Base-by-base conservation (phyloP, 176 grass and related monocot genomes). In the Canna indica region DNA sequence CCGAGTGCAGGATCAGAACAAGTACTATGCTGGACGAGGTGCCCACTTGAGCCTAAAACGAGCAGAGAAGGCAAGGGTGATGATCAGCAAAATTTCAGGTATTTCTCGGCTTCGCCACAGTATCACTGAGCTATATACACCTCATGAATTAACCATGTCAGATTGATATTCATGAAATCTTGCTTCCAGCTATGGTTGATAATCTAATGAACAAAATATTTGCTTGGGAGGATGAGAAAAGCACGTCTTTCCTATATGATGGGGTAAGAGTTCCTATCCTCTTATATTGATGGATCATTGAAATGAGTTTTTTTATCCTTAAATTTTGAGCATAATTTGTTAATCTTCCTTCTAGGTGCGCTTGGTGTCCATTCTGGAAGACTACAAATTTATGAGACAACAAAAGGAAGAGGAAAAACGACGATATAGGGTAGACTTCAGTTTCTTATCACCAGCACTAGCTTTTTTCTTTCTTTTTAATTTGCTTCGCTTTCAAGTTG, bases 61-160 rank as follows among this genome's bases (percentile, higher is more conserved):
- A 48, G 94, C 94, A 70, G 94, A 99, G 70, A 99, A 90, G 75
- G 94, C 94, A 70, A 82, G 94, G 65, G 30, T 88, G n/a, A 61
- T 81, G 26, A 75, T 93, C 59, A 85, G 84, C 13, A 99, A 99
- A 84, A 93, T 93, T 83, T 86, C 94, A 80, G 83, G 94, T 99
- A 73, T 4, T 0, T 87, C 38, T 69, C 10, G 16, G 3, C 44
- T 50, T n/a, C 31, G 8, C 28, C 7, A 9, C 27, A 20, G 20
- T 12, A 45, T 34, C 3, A 11, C 16, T 45, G 27, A 30, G 15
- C 42, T 18, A 70, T 70, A 30, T 22, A 66, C 16, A 31, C 15
- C 11, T 29, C 6, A 17, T 47, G 28, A 31, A 48, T 29, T 50
- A 70, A 33, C 44, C 17, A 17, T 50, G 48, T 4, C n/a, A n/a